These are phyloP conservation scores for Cardiospermum halicacabum DNA, from an alignment of 345 rosid species.

Conservation along the genomic window DNA sequence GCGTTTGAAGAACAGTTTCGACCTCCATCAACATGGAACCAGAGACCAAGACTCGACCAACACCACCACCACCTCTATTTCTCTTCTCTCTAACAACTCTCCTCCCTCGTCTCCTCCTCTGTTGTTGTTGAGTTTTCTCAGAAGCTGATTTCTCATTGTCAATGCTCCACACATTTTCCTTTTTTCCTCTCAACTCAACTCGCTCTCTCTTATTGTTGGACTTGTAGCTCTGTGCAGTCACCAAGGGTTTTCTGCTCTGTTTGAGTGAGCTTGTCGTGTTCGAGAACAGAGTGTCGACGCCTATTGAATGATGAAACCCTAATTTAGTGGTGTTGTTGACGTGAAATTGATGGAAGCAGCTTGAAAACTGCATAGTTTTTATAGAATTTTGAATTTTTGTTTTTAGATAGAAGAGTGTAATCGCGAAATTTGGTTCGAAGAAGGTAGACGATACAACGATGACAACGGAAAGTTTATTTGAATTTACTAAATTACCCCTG, in stretches of 20 bases:
- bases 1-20: conserved; percentile 87
- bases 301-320: conserved; percentile 27
- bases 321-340: conserved; percentile 12
- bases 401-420: not conserved
- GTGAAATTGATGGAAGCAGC: conserved; percentile 29
- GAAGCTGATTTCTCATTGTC: conserved; percentile 58
- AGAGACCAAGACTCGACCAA: conserved; percentile 44
- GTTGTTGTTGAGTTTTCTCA: conserved; percentile 23
- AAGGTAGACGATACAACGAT: too few relatives aligned
- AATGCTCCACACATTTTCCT: conserved; percentile 75
- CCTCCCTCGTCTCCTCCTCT: conserved; percentile 44
- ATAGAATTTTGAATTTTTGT: not conserved
- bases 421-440: not conserved
- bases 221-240: conserved; percentile 31
- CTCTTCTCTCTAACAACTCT: conserved; percentile 36
- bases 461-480: not conserved
- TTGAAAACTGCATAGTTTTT: conserved; percentile 43
- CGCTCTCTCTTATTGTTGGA: conserved; percentile 30
- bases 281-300: not conserved
- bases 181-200: conserved; percentile 41
- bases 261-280: conserved; percentile 5
- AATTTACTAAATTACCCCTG: not conserved
- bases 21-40: conserved; percentile 68
- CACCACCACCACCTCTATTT: conserved; percentile 21
- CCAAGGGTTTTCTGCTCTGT: not conserved